Evolutionary conservation across 305 asterid species (phyloP).

Genomic region (Plantago coronopus): DNA sequence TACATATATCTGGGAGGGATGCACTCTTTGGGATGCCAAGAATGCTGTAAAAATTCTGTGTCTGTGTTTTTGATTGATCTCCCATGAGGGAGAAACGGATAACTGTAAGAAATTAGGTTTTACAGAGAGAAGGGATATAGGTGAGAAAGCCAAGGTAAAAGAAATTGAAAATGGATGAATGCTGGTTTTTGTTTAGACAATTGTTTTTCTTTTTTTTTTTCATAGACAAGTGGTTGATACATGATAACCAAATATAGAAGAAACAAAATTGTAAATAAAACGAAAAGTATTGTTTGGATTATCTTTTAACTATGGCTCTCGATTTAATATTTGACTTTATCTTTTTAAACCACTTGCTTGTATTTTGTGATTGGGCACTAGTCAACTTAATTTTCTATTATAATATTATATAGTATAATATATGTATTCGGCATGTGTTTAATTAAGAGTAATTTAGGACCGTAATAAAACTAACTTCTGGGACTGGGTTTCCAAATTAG

Average conservation of each 20-base stretch:
- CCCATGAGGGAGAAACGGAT: constrained; percentile 45
- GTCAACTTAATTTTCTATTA: too few relatives aligned
- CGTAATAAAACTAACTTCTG: too few relatives aligned
- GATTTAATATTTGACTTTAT: too few relatives aligned
- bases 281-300: neutral
- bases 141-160: neutral
- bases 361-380: too few relatives aligned
- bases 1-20: constrained; percentile 63
- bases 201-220: too few relatives aligned
- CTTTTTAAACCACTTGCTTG: neutral
- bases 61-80: constrained; percentile 45
- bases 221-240: constrained; percentile 28
- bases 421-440: too few relatives aligned
- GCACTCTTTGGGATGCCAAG: constrained; percentile 71
- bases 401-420: too few relatives aligned
- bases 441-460: too few relatives aligned
- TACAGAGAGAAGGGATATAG: neutral
- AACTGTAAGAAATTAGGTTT: constrained; percentile 1
- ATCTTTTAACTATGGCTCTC: too few relatives aligned
- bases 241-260: constrained; percentile 12
- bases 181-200: constrained; percentile 24
- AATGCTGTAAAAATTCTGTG: constrained; percentile 45
- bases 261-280: neutral
- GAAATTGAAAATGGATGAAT: constrained; percentile 14
- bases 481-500: too few relatives aligned